Evolutionary conservation across 345 rosid species (phyloP), one percentile per base, ranked within the genome.

Genomic region (Brassica carinata): DNA sequence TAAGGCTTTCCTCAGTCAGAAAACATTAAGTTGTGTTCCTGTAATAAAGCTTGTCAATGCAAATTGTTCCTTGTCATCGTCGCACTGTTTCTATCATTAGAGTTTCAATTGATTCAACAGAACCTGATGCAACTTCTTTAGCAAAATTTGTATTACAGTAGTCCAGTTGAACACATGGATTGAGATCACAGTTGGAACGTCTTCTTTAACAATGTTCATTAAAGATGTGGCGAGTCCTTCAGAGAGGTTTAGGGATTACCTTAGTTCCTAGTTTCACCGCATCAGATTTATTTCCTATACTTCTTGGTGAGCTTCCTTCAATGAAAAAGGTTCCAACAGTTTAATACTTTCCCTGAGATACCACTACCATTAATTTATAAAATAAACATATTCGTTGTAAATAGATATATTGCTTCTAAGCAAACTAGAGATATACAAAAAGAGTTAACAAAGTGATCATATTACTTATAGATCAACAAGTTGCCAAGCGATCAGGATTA

Each of bases 1-100:
- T 86, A 85, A 82, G 62, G 69, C 30, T 70, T 18, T 40, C 71
- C 68, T 71, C 1, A 8, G 27, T 69, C 8, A 69, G 61, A 53
- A 75, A n/a, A 43, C 1, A 5, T n/a, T 0, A 14, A n/a, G 3
- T 9, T 58, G 51, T 43, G 58, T 67, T 13, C 8, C 11, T 18
- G 36, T 72, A 73, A 72, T 72, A 66, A 66, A 57, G 73, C 30
- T 58, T 72, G 81, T 61, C 36, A 69, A 48, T 45, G 74, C 64
- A 58, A 73, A 68, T 45, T 61, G 78, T 40, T 73, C 36, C 55
- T 43, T 13, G 51, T 58, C 63, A 55, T 55, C 9, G 15, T 7
- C 23, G 2, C 23, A 15, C 15, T 53, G 23, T 53, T 53, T 48
- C 15, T 48, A 48, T 48, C 55, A 48, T n/a, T 48, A 45, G 5